Percentiles rank a stretch among this genome's conserved stretches.
phyloP scores from a whole-genome alignment of 2,329 filamentous ascomycete species.

The Colletotrichum endophyticum region DNA sequence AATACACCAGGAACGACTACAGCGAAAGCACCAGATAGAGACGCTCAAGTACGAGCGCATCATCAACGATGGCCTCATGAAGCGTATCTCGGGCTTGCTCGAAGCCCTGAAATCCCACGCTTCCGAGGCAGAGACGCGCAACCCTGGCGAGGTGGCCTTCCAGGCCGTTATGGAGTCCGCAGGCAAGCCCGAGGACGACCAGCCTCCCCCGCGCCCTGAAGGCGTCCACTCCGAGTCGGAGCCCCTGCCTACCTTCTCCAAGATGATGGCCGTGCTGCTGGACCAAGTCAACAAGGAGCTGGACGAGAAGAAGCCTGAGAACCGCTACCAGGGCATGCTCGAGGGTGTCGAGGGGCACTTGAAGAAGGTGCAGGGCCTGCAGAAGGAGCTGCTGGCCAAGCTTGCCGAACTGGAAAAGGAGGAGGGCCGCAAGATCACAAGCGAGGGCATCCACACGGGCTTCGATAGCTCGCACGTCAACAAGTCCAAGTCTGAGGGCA shows the following conservation, averaged over 20 bases:
- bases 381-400: constrained; percentile 76
- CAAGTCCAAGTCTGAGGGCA: constrained; percentile 57
- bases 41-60: constrained; percentile 91
- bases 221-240: constrained; percentile 79
- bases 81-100: constrained; percentile 82
- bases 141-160: constrained; percentile 85
- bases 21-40: constrained; percentile 87
- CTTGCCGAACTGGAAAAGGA: constrained; percentile 84
- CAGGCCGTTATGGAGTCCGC: constrained; percentile 85
- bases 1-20: constrained; percentile 89
- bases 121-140: constrained; percentile 65
- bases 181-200: constrained; percentile 73
- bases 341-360: constrained; percentile 79
- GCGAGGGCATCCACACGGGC: constrained; percentile 84
- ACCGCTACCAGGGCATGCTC: constrained; percentile 76
- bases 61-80: constrained; percentile 89
- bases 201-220: constrained; percentile 75
- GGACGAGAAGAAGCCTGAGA: constrained; percentile 72
- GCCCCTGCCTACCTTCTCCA: constrained; percentile 82
- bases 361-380: constrained; percentile 77
- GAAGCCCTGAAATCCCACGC: constrained; percentile 76
- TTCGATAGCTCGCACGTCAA: constrained; percentile 87
- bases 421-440: constrained; percentile 90
- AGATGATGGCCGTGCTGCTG: constrained; percentile 97
- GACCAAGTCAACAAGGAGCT: constrained; percentile 90